These are phyloP conservation scores for Fusarium compactum DNA, from an alignment of 2,329 filamentous ascomycete species.

Conservation along the genomic window DNA sequence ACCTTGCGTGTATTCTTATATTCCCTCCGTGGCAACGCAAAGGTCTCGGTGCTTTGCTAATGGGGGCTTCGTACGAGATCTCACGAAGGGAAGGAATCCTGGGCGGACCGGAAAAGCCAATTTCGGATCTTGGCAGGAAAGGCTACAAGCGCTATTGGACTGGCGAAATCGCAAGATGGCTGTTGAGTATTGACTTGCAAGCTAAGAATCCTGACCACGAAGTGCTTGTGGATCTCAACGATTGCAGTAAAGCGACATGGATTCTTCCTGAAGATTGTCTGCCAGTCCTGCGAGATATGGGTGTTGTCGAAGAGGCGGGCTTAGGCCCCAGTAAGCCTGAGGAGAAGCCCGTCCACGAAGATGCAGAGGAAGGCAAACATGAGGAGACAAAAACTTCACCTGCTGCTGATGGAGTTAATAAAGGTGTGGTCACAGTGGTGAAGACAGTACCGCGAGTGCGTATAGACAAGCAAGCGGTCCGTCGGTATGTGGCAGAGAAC, in stretches of 20 bases:
- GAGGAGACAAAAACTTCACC: conserved; percentile 27
- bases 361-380: conserved; percentile 41
- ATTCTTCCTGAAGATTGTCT: conserved; percentile 89
- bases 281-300: conserved; percentile 82
- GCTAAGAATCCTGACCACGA: conserved; percentile 49
- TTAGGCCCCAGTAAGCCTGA: conserved; percentile 57
- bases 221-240: conserved; percentile 72
- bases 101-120: conserved; percentile 93
- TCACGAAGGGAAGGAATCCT: conserved; percentile 84
- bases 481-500: conserved; percentile 74
- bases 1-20: conserved; percentile 93
- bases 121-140: conserved; percentile 84
- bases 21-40: conserved; percentile 97
- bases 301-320: conserved; percentile 71
- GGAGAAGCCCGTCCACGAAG: conserved; percentile 23
- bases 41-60: conserved; percentile 87
- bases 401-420: conserved; percentile 34
- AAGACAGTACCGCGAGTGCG: conserved; percentile 60
- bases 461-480: conserved; percentile 68
- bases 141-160: conserved; percentile 91
- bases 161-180: conserved; percentile 81
- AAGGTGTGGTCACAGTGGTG: conserved; percentile 47
- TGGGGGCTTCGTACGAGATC: conserved; percentile 94
- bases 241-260: conserved; percentile 82
- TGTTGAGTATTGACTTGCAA: conserved; percentile 61